These are phyloP conservation scores for Geranium rotundifolium DNA, from an alignment of 345 rosid species.

Conservation along the genomic window DNA sequence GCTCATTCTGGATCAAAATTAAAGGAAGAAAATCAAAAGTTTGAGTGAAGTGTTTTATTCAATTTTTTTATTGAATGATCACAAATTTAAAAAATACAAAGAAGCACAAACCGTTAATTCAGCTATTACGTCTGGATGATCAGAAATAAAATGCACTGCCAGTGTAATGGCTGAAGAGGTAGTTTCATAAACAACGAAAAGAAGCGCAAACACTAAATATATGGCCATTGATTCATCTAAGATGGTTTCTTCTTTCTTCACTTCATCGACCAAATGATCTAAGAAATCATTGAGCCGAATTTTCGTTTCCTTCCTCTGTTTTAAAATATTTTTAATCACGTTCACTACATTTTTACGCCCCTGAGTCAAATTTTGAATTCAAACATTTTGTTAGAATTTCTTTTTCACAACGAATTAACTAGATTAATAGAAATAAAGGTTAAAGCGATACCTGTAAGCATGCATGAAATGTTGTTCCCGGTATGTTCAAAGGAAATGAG, in stretches of 20 bases:
- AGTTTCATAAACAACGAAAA: slow-evolving; percentile 26
- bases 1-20: slow-evolving; percentile 21
- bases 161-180: slow-evolving; percentile 21
- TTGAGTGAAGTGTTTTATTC: no score
- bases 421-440: no score
- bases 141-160: slow-evolving; percentile 16
- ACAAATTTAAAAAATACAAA: no score
- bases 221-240: slow-evolving; percentile 12
- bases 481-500: slow-evolving; percentile 25
- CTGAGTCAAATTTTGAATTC: background rate
- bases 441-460: slow-evolving; percentile 17
- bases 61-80: no score
- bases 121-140: slow-evolving; percentile 21
- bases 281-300: slow-evolving; percentile 16
- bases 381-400: background rate
- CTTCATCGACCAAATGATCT: slow-evolving; percentile 20
- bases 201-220: slow-evolving; percentile 17
- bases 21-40: no score
- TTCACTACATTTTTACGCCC: slow-evolving; percentile 14
- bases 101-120: slow-evolving; percentile 10
- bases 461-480: slow-evolving; percentile 29
- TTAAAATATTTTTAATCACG: slow-evolving; percentile 12
- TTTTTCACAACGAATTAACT: no score
- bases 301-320: slow-evolving; percentile 17
- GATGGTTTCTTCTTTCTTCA: slow-evolving; percentile 13